Conservation (phyloP, 495 filamentous ascomycete species). For the Lepidopterella palustris region DNA sequence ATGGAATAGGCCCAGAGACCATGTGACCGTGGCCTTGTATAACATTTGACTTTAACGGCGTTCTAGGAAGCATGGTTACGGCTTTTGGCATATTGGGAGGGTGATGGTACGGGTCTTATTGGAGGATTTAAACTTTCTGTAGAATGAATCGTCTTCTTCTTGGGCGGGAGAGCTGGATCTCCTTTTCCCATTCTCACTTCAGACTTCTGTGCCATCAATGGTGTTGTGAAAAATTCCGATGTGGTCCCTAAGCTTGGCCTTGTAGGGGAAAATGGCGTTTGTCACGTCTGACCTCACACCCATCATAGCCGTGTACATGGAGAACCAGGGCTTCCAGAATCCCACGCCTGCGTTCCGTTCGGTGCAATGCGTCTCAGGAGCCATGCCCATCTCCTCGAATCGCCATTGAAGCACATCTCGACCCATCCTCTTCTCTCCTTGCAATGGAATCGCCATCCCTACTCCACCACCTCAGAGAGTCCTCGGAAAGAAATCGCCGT, state of each 20-base stretch:
- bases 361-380: constrained; percentile 27
- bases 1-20: background rate
- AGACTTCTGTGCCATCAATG: no score
- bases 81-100: background rate
- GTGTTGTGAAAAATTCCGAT: no score
- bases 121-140: background rate
- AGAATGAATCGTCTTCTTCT: background rate
- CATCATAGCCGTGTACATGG: background rate
- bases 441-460: constrained; percentile 16
- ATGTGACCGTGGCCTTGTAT: background rate
- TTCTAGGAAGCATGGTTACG: background rate
- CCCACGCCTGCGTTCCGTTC: constrained; percentile 6
- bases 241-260: background rate
- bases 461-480: background rate
- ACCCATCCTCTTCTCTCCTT: constrained; percentile 7
- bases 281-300: background rate
- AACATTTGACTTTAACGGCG: background rate
- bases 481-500: constrained; percentile 54
- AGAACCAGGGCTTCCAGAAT: constrained; percentile 8
- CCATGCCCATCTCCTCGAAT: constrained; percentile 22
- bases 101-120: no score
- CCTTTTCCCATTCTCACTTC: background rate
- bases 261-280: background rate
- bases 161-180: background rate
- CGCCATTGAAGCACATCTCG: constrained; percentile 17